Percentiles rank a stretch among this genome's conserved stretches.
Evolutionary conservation across 257 asterid species (phyloP).

Genomic region (Gynochthodes officinalis): DNA sequence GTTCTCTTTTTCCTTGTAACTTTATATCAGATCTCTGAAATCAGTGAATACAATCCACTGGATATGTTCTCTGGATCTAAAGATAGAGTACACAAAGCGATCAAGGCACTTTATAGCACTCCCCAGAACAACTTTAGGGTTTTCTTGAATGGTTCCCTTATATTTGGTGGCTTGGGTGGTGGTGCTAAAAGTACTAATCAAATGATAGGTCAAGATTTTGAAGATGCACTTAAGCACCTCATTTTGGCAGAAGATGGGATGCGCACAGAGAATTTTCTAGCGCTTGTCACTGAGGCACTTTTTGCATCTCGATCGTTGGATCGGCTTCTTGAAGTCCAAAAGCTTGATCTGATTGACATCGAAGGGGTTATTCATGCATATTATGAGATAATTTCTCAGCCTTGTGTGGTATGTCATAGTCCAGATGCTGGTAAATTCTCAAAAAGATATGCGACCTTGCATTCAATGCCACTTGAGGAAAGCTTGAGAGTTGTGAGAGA

Average conservation of each 20-base stretch:
- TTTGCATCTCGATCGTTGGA: slow-evolving; percentile 54
- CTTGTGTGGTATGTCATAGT: slow-evolving; percentile 58
- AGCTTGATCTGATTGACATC: slow-evolving; percentile 68
- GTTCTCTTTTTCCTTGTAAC: slow-evolving; percentile 8
- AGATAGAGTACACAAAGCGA: slow-evolving; percentile 66
- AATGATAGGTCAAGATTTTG: slow-evolving; percentile 51
- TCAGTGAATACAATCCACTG: slow-evolving; percentile 82
- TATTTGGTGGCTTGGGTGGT: slow-evolving; percentile 79
- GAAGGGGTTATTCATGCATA: slow-evolving; percentile 97
- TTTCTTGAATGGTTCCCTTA: slow-evolving; percentile 75
- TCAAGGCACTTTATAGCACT: slow-evolving; percentile 55
- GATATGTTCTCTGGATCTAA: slow-evolving; percentile 84
- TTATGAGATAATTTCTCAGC: slow-evolving; percentile 62
- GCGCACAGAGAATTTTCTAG: slow-evolving; percentile 58
- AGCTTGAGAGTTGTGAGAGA: slow-evolving; percentile 68
- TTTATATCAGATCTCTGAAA: slow-evolving; percentile 57
- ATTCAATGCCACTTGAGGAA: slow-evolving; percentile 57
- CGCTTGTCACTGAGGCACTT: slow-evolving; percentile 71
- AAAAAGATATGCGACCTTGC: slow-evolving; percentile 49
- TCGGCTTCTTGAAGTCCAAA: slow-evolving; percentile 84
- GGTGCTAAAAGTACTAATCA: slow-evolving; percentile 37
- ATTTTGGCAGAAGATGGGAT: slow-evolving; percentile 60
- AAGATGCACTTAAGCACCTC: slow-evolving; percentile 53
- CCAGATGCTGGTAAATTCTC: slow-evolving; percentile 36
- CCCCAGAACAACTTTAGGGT: slow-evolving; percentile 97